Conservation (phyloP, 345 rosid species). For the Ailanthus altissimus region DNA sequence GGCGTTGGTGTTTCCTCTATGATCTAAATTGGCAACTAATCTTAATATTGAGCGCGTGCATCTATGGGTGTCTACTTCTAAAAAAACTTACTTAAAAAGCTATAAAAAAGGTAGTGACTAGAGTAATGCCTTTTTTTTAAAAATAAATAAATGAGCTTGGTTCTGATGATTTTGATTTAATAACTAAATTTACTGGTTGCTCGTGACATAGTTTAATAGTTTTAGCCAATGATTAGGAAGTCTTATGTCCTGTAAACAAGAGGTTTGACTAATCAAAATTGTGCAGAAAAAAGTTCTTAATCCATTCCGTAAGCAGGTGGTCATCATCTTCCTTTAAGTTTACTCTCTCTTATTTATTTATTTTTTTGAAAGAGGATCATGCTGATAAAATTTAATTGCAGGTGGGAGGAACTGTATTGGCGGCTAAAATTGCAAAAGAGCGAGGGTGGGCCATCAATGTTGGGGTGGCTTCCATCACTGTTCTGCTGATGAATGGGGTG, state of each 20-base stretch:
- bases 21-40: neutral
- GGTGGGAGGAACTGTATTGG: conserved; percentile 95
- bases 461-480: conserved; percentile 99
- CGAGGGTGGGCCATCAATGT: conserved; percentile 94
- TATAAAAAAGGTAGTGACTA: neutral
- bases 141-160: conserved; percentile 11
- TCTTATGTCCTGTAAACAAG: conserved; percentile 3
- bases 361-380: conserved; percentile 6
- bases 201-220: conserved; percentile 6
- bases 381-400: conserved; percentile 29
- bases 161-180: neutral
- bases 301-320: conserved; percentile 85
- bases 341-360: neutral
- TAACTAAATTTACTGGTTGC: neutral
- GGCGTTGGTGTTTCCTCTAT: neutral
- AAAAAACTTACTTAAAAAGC: neutral
- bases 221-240: neutral
- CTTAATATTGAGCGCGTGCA: neutral
- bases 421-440: conserved; percentile 84
- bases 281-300: conserved; percentile 77
- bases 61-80: neutral
- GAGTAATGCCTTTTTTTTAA: neutral
- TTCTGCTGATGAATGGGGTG: conserved; percentile 74
- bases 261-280: conserved; percentile 32
- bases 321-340: neutral